Percentiles rank a stretch among this genome's conserved stretches.
These are phyloP conservation scores for Coemansia guatemalensis DNA, from an alignment of 192 early-diverging fungal genomes.

Conservation along the genomic window DNA sequence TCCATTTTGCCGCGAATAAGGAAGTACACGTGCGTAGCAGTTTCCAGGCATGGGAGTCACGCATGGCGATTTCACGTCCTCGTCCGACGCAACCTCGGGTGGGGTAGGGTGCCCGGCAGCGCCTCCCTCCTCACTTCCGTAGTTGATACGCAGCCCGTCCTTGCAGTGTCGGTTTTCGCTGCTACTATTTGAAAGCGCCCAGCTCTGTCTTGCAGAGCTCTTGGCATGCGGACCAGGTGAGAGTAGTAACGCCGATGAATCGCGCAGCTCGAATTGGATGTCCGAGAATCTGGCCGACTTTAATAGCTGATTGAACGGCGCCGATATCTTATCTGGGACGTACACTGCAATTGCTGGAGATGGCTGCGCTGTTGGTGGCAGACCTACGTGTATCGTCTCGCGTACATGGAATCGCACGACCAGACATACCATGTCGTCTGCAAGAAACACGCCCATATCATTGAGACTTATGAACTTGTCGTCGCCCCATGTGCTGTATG, in stretches of 20 bases:
- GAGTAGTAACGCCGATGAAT: conserved; percentile 35
- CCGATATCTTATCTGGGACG: conserved; percentile 47
- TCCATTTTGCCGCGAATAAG: conserved; percentile 26
- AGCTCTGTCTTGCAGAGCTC: conserved; percentile 10
- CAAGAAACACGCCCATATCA: conserved; percentile 37
- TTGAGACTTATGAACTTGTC: conserved; percentile 39
- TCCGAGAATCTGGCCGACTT: conserved; percentile 50
- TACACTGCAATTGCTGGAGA: conserved; percentile 45
- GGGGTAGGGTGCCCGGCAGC: conserved; percentile 22
- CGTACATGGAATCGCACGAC: conserved; percentile 49
- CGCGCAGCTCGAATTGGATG: conserved; percentile 50
- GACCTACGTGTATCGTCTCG: conserved; percentile 34
- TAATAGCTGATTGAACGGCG: conserved; percentile 50
- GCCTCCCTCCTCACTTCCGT: conserved; percentile 7
- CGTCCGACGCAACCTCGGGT: conserved; percentile 8
- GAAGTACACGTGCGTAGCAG: conserved; percentile 32
- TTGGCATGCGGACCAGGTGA: conserved; percentile 34
- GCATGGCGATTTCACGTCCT: conserved; percentile 17
- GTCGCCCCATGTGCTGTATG: conserved; percentile 50
- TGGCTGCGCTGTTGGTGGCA: conserved; percentile 25
- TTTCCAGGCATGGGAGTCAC: conserved; percentile 48
- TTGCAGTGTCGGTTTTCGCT: conserved; percentile 7
- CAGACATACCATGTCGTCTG: conserved; percentile 43
- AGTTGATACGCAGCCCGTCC: conserved; percentile 33
- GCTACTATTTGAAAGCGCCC: conserved; percentile 30